Conservation (phyloP, 1,284 basidiomycete species). For the Xerocomus nothofagi region DNA sequence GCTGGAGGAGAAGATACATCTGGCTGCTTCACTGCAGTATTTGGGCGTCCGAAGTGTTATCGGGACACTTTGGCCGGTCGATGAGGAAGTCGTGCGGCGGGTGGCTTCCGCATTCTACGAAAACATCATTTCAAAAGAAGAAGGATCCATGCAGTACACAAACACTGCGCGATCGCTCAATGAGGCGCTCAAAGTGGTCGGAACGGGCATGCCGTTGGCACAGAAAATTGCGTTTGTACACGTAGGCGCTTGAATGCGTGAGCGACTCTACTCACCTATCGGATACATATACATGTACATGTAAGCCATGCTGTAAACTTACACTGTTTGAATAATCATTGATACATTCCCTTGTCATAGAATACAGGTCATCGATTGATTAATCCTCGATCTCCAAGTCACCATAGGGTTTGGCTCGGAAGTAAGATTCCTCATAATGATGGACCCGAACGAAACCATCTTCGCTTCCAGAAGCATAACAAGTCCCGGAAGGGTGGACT, state of each 20-base stretch:
- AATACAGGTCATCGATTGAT: conserved; percentile 10
- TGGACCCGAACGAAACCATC: conserved; percentile 95
- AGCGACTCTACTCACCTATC: not conserved
- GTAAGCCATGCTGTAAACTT: not conserved
- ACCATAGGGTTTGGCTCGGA: conserved; percentile 86
- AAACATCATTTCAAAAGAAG: conserved; percentile 14
- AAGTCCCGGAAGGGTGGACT: conserved; percentile 86
- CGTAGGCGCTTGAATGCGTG: conserved; percentile 21
- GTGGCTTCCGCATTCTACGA: conserved; percentile 26
- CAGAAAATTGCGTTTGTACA: conserved; percentile 32
- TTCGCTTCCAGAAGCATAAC: conserved; percentile 94
- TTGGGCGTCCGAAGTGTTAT: conserved; percentile 24
- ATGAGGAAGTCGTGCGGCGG: conserved; percentile 14
- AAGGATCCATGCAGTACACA: conserved; percentile 12
- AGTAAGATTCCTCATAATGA: conserved; percentile 91
- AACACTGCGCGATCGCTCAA: conserved; percentile 20
- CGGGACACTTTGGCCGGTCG: conserved; percentile 26
- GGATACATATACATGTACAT: not conserved
- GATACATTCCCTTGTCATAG: conserved; percentile 12
- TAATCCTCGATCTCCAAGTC: conserved; percentile 70
- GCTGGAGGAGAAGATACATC: conserved; percentile 21
- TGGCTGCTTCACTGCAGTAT: conserved; percentile 23
- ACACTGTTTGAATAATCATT: not conserved
- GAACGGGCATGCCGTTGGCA: conserved; percentile 16
- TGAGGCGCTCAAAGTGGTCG: conserved; percentile 15